phyloP scores from a whole-genome alignment of 2,329 filamentous ascomycete genomes.

The Pseudonectria foliicola region DNA sequence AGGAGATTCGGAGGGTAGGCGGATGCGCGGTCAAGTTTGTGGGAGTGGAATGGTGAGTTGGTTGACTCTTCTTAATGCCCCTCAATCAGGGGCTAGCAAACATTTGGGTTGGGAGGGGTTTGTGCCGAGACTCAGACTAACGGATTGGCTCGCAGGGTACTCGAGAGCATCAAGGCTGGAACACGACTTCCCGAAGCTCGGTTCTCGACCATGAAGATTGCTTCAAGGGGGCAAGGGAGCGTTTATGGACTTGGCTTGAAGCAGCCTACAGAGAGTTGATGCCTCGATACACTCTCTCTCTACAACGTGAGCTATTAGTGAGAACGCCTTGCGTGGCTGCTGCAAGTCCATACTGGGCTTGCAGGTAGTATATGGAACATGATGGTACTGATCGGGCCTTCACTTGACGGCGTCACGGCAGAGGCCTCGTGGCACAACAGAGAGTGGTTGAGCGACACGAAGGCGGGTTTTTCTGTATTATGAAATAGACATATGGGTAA shows the following conservation, averaged over 20 bases:
- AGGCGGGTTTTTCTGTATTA: too few species aligned
- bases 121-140: neutral
- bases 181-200: slow-evolving; percentile 67
- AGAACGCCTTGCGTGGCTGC: too few species aligned
- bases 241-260: slow-evolving; percentile 46
- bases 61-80: neutral
- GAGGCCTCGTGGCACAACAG: too few species aligned
- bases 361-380: too few species aligned
- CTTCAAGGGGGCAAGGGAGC: slow-evolving; percentile 55
- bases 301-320: too few species aligned
- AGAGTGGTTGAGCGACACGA: too few species aligned
- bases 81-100: neutral
- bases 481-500: too few species aligned
- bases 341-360: too few species aligned
- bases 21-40: slow-evolving; percentile 73
- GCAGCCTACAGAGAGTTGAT: slow-evolving; percentile 3
- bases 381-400: too few species aligned
- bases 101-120: neutral
- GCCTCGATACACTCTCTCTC: slow-evolving; percentile 5
- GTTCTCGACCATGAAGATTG: slow-evolving; percentile 59
- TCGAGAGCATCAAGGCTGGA: slow-evolving; percentile 75
- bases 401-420: too few species aligned
- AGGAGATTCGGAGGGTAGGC: slow-evolving; percentile 61
- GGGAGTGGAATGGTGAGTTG: slow-evolving; percentile 63
- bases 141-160: slow-evolving; percentile 46